Base-by-base conservation (phyloP, 1,139 yeast species). In the Geotrichum australiense region DNA sequence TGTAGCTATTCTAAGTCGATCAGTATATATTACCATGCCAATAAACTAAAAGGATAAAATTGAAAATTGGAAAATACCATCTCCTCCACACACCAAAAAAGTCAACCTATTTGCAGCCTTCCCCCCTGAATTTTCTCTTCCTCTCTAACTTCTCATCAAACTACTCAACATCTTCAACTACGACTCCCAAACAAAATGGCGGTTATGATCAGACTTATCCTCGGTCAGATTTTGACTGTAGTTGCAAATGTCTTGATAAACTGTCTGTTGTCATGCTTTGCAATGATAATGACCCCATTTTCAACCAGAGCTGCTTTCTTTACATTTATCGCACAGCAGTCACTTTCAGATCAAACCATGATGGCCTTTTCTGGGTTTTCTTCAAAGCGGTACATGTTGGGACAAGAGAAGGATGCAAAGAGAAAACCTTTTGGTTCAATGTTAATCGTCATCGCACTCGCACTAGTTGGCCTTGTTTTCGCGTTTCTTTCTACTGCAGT, bases 211-310 rank as follows among this genome's bases (percentile, higher is more conserved):
- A 29, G 35, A 18, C 42, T 42, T 5, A 27, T 35, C 19, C 22
- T 34, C 24, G 47, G 39, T 4, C 47, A 43, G 20, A 29, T 37
- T 18, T 25, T 43, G 22, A 43, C 47, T 2, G 42, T 40, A 25
- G 40, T 40, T 2, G 47, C 47, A 8, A 43, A 43, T 24, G 32
- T 43, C 19, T 21, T 40, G 10, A 32, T 40, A 22, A n/a, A 37
- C n/a, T 25, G 42, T 16, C 37, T 43, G 16, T 22, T 43, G 16
- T 37, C 37, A 19, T 33, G 40, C 21, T 10, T 43, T 11, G 27
- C 47, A 3, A 37, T 43, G 40, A 22, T 40, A 23, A 8, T 40
- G 12, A 19, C 47, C 3, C 47, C 47, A 5, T 27, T 40, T 16
- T 23, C 28, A 26, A 43, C 47, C 3, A 22, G 15, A 11, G 20